Percentiles rank a stretch among this genome's conserved stretches.
These are phyloP conservation scores for Albugo candida DNA, from an alignment of 352 stramenopile genomes.

Conservation along the genomic window DNA sequence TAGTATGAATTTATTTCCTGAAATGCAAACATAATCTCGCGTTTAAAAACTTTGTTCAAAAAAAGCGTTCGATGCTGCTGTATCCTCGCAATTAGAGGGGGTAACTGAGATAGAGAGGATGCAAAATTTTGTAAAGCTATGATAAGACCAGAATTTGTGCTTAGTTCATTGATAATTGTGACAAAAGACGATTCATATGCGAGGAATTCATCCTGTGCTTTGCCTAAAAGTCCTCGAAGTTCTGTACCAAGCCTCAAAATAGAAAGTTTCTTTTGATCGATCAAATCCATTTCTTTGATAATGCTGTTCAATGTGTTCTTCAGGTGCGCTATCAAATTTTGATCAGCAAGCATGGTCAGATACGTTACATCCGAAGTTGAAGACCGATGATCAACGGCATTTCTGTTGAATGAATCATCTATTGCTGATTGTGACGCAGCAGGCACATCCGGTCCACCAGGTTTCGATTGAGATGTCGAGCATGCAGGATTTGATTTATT, in stretches of 20 bases:
- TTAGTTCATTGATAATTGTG: slow-evolving; percentile 4
- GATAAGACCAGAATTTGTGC: no score
- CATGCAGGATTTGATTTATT: no score
- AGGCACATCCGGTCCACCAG: no score
- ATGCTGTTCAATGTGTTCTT: no score
- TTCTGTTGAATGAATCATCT: no score
- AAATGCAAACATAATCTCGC: slow-evolving; percentile 54
- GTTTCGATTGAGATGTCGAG: no score
- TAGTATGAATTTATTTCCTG: slow-evolving; percentile 78
- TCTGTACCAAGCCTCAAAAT: slow-evolving; percentile 45
- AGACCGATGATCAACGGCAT: no score
- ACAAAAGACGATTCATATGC: slow-evolving; percentile 40
- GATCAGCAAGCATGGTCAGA: no score
- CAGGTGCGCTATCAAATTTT: no score
- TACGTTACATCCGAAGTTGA: no score
- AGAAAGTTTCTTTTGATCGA: slow-evolving; percentile 38
- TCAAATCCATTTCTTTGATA: slow-evolving; percentile 16
- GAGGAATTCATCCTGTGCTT: slow-evolving; percentile 55
- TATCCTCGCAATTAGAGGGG: neutral
- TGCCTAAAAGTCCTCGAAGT: slow-evolving; percentile 51
- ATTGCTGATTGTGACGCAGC: no score
- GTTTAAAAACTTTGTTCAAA: slow-evolving; percentile 61
- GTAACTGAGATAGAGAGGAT: slow-evolving; percentile 45
- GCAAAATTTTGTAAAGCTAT: slow-evolving; percentile 50
- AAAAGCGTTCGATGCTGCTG: neutral